Evolutionary conservation across 2,329 filamentous ascomycete genomes (phyloP).

Genomic region (Ophiostoma sp.): DNA sequence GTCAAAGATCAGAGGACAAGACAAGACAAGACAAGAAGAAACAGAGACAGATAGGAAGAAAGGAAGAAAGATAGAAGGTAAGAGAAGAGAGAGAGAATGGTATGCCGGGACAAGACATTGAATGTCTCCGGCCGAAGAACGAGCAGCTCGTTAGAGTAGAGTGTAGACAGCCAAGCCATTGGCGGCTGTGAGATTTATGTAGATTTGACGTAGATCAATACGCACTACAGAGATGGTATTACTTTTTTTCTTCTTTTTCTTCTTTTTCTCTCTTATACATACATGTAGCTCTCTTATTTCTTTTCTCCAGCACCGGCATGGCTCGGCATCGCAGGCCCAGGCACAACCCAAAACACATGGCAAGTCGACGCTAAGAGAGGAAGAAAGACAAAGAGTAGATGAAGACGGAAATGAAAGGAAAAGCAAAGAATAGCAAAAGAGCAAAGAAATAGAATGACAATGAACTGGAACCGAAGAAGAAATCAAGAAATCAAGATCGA

Average conservation of each 20-base stretch:
- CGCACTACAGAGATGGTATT: too few species aligned
- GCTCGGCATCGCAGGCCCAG: neutral
- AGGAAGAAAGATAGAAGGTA: neutral
- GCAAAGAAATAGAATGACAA: neutral
- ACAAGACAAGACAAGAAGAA: neutral
- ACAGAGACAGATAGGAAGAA: neutral
- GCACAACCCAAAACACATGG: neutral
- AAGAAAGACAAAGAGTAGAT: neutral
- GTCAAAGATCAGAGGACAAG: neutral
- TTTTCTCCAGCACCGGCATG: conserved; percentile 4
- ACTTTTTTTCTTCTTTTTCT: neutral
- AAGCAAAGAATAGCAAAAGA: neutral
- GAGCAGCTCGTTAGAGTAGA: neutral
- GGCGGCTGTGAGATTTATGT: neutral
- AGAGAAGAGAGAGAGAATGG: neutral
- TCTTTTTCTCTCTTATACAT: neutral
- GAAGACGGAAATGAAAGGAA: neutral
- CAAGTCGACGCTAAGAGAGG: conserved; percentile 4
- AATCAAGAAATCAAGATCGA: neutral
- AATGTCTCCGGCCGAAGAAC: neutral
- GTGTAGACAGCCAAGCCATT: neutral
- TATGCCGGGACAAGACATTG: neutral
- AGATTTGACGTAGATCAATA: too few species aligned
- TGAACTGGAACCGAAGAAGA: too few species aligned
- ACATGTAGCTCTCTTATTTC: too few species aligned